Conservation (phyloP, 108 stramenopile species). For the Skeletonema potamos region DNA sequence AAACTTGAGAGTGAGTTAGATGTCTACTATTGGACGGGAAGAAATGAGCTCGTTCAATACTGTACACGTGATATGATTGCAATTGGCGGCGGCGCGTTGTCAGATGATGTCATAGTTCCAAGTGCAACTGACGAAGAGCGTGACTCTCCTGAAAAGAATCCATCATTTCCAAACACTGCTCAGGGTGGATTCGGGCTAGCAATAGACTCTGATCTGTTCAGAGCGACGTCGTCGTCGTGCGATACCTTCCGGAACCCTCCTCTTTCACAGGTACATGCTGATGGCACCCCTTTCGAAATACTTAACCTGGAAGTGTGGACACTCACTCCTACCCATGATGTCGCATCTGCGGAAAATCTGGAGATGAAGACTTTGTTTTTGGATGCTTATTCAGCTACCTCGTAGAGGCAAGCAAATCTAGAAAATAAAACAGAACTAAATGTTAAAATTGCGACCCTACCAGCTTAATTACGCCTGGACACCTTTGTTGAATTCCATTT, state of each 20-base stretch:
- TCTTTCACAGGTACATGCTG: constrained; percentile 36
- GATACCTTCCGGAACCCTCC: constrained; percentile 67
- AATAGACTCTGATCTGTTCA: constrained; percentile 59
- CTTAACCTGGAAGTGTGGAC: constrained; percentile 81
- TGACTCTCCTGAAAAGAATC: constrained; percentile 22
- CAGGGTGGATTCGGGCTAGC: constrained; percentile 78
- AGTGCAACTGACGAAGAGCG: constrained; percentile 19
- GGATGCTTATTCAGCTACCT: constrained; percentile 10
- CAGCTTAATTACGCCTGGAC: constrained; percentile 18
- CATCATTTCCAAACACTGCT: constrained; percentile 6
- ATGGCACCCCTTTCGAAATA: constrained; percentile 67
- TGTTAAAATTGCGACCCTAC: background rate
- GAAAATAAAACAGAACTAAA: constrained; percentile 1
- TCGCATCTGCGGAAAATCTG: constrained; percentile 61
- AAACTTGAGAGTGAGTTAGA: constrained; percentile 76
- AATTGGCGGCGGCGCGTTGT: constrained; percentile 54
- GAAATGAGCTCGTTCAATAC: constrained; percentile 59
- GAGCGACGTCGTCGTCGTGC: constrained; percentile 75
- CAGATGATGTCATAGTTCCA: constrained; percentile 17
- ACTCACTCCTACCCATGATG: constrained; percentile 63
- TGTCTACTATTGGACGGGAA: constrained; percentile 59
- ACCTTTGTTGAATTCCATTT: constrained; percentile 23
- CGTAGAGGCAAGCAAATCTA: background rate
- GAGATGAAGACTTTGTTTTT: constrained; percentile 78
- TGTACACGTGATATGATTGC: constrained; percentile 68